Evolutionary conservation across 768 basidiomycete species (phyloP).

Genomic region (Psilocybe azurescens): DNA sequence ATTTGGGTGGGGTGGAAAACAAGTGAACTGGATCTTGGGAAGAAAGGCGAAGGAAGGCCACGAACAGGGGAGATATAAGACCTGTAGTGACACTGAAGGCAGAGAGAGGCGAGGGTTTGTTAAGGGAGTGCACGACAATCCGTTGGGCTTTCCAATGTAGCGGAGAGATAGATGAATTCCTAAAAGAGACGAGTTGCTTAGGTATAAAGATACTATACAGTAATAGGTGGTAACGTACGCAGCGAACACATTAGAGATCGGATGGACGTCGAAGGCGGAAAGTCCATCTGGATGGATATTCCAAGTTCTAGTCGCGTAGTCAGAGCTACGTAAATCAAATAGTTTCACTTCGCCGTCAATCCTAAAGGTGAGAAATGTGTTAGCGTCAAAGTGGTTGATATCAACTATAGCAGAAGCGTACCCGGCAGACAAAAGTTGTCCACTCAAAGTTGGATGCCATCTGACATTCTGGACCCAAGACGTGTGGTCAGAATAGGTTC

Average conservation of each 20-base stretch:
- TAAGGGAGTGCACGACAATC: conserved; percentile 62
- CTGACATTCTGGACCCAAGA: conserved; percentile 93
- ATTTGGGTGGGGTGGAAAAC: conserved; percentile 88
- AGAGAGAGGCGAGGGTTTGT: conserved; percentile 43
- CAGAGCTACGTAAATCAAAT: conserved; percentile 83
- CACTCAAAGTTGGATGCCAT: conserved; percentile 72
- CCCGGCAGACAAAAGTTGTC: conserved; percentile 88
- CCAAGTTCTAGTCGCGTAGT: conserved; percentile 65
- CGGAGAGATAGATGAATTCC: conserved; percentile 64
- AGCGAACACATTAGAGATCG: conserved; percentile 82
- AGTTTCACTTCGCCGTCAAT: conserved; percentile 89
- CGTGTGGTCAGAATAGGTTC: conserved; percentile 75
- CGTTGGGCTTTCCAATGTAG: conserved; percentile 72
- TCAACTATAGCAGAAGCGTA: conserved; percentile 38
- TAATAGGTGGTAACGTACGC: conserved; percentile 56
- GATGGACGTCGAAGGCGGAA: conserved; percentile 87
- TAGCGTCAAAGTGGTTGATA: background rate
- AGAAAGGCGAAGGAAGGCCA: conserved; percentile 58
- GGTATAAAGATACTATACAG: conserved; percentile 1
- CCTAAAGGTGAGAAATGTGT: conserved; percentile 43
- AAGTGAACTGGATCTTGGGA: conserved; percentile 66
- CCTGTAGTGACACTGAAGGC: conserved; percentile 58
- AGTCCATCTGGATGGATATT: conserved; percentile 74
- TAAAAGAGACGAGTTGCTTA: conserved; percentile 24
- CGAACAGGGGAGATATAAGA: conserved; percentile 61